phyloP scores from a whole-genome alignment of 495 filamentous ascomycete genomes.

The Trichoderma reesei region DNA sequence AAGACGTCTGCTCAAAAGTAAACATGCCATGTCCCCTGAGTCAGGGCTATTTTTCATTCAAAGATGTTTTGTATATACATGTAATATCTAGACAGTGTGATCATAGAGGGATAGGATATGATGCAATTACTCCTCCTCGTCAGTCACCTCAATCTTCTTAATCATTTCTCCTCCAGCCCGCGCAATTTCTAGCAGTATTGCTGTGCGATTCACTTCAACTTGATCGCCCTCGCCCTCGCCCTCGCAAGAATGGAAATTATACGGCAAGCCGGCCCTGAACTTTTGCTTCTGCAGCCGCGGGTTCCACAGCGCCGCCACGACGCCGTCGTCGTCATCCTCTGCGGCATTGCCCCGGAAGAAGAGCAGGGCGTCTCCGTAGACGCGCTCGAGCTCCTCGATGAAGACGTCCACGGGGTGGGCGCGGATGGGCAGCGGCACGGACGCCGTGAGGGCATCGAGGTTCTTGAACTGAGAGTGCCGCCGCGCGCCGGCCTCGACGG shows the following conservation, averaged over 20 bases:
- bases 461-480: conserved; percentile 60
- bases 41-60: not conserved
- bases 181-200: conserved; percentile 72
- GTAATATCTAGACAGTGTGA: not conserved
- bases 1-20: too few relatives aligned
- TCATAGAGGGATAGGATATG: conserved; percentile 1
- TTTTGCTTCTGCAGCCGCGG: conserved; percentile 44
- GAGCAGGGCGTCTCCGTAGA: conserved; percentile 54
- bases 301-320: conserved; percentile 77
- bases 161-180: conserved; percentile 55
- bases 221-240: conserved; percentile 21
- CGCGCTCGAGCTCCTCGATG: conserved; percentile 47
- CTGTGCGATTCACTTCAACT: conserved; percentile 59
- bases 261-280: conserved; percentile 60
- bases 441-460: conserved; percentile 36
- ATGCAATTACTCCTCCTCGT: not conserved
- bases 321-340: conserved; percentile 40
- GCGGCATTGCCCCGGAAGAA: conserved; percentile 60
- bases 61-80: not conserved
- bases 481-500: conserved; percentile 18
- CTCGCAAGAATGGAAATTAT: conserved; percentile 37
- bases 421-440: conserved; percentile 32
- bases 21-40: not conserved
- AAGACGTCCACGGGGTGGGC: conserved; percentile 42
- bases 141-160: conserved; percentile 37